phyloP scores from a whole-genome alignment of 1,139 yeast species.

The Geotrichum phurueaensis region DNA sequence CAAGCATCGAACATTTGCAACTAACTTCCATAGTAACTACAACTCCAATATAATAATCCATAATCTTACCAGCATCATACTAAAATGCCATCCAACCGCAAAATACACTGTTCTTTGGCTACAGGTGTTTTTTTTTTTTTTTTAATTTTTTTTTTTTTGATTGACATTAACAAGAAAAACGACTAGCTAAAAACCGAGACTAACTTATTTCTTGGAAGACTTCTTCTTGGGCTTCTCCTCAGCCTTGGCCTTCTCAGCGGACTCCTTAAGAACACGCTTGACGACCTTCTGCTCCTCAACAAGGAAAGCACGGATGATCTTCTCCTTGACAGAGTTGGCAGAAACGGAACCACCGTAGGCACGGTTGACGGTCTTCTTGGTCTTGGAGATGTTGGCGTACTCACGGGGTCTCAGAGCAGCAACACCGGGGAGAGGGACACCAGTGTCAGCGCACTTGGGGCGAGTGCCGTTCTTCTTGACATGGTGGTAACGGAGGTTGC shows the following conservation, averaged over 20 bases:
- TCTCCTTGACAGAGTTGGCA: conserved; percentile 97
- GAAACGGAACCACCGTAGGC: conserved; percentile 99
- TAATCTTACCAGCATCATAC: too few species aligned
- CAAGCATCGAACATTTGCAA: too few species aligned
- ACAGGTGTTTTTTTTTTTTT: too few species aligned
- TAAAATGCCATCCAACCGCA: too few species aligned
- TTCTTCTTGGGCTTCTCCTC: conserved; percentile 37
- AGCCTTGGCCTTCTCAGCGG: conserved; percentile 77
- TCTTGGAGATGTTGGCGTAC: conserved; percentile 90
- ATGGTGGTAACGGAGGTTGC: conserved; percentile 95
- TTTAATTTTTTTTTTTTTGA: too few species aligned
- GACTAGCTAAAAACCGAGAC: too few species aligned
- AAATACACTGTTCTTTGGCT: too few species aligned
- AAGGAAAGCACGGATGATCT: conserved; percentile 98
- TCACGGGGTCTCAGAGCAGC: conserved; percentile 96
- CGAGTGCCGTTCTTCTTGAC: conserved; percentile 90
- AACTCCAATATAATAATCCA: too few species aligned
- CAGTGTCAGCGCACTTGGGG: conserved; percentile 99
- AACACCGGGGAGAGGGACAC: conserved; percentile 78
- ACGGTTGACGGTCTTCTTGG: conserved; percentile 97
- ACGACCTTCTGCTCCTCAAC: conserved; percentile 99
- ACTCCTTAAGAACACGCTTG: conserved; percentile 96
- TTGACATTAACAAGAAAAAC: too few species aligned
- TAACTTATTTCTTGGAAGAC: conserved; percentile 30
- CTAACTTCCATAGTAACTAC: too few species aligned